Base-by-base conservation (phyloP, 805 yeast species). In the Kodamaea hsintzibuensis region DNA sequence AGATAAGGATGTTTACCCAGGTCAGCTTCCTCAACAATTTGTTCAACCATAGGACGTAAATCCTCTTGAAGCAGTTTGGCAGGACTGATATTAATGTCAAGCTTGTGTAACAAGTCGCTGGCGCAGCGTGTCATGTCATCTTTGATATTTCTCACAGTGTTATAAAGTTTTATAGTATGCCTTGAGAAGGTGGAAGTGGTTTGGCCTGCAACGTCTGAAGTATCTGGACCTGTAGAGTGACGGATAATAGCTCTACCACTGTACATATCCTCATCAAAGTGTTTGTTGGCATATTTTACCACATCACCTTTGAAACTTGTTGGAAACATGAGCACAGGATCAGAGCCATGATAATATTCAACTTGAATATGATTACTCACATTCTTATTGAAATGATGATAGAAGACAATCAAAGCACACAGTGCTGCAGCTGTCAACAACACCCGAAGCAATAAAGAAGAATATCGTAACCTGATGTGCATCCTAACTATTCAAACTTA, bases 1-100 rank as follows among this genome's bases (percentile, higher is more conserved):
- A 49, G 45, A 40, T 55, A 55, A 2, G 49, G 35, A 18, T 42
- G 30, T 8, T 47, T 37, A 6, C 49, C 54, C 7, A 35, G 17
- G 19, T 50, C 52, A 8, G 43, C 22, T 14, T 44, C 49, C 3
- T 44, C 33, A 8, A 50, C 25, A 9, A 50, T 14, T 39, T 25
- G 14, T 19, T 27, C 30, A 17, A 50, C 38, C 40, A 50, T 39
- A 2, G 53, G 53, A 39, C 46, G 40, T 7, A 50, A 8, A n/a
- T 50, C 53, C 33, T n/a, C 19, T 14, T 50, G 53, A 4, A 50
- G 42, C 45, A 44, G 47, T 16, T 38, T 14, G 4, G 48, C 27
- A 7, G 12, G 18, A 10, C 49, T 22, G 13, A 52, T 49, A 7
- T 44, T 50, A 12, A 52, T 30, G 9, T 30, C 7, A 10, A 45